Conservation (phyloP, 2,329 filamentous ascomycete genomes). For the Camptophora hylomeconis region DNA sequence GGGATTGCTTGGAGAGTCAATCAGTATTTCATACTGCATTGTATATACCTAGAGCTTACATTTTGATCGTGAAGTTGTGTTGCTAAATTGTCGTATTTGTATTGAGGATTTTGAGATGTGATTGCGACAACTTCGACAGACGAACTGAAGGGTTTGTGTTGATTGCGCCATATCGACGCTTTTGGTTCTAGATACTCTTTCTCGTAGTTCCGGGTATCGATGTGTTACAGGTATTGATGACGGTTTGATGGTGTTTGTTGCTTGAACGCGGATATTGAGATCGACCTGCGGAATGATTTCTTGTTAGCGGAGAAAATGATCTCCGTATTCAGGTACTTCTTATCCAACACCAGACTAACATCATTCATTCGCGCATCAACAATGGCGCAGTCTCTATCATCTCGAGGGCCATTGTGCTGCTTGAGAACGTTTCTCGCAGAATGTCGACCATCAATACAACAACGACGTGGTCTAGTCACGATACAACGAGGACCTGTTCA, state of each 20-base stretch:
- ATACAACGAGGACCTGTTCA: conserved; percentile 31
- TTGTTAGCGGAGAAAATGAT: too few species aligned
- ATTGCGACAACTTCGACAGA: conserved; percentile 21
- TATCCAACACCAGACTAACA: neutral
- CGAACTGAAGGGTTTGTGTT: conserved; percentile 25
- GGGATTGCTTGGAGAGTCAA: conserved; percentile 21
- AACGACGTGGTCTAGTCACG: conserved; percentile 38
- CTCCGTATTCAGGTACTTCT: neutral
- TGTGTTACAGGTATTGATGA: too few species aligned
- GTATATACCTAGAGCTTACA: conserved; percentile 4
- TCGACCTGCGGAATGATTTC: too few species aligned
- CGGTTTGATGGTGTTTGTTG: too few species aligned
- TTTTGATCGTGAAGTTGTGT: conserved; percentile 10
- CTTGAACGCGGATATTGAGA: too few species aligned
- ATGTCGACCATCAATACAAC: conserved; percentile 37
- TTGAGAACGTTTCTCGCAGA: conserved; percentile 53
- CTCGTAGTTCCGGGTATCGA: too few species aligned
- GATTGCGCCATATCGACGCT: conserved; percentile 24
- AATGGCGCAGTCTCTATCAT: conserved; percentile 48
- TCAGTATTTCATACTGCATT: conserved; percentile 2
- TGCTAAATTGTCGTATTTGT: conserved; percentile 13
- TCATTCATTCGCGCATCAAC: conserved; percentile 1
- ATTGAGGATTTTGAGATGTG: conserved; percentile 15
- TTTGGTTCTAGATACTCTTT: too few species aligned
- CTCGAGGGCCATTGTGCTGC: conserved; percentile 55